These are phyloP conservation scores for Eutrema heterophyllum DNA, from an alignment of 345 rosid genomes.

Conservation along the genomic window DNA sequence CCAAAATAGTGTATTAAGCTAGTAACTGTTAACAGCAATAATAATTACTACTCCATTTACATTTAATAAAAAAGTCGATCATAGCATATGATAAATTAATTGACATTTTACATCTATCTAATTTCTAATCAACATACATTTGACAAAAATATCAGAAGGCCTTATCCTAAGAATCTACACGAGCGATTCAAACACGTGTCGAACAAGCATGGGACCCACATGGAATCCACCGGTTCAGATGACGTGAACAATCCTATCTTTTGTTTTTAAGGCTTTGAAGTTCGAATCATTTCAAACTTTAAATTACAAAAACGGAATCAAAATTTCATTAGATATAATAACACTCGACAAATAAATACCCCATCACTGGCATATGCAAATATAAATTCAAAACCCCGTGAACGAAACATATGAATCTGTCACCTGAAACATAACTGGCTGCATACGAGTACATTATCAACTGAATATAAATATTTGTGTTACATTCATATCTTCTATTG, in stretches of 20 bases:
- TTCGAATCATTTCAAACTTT: background rate
- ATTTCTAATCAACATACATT: background rate
- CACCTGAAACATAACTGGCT: slow-evolving; percentile 22
- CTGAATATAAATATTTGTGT: background rate
- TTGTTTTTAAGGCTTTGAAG: background rate
- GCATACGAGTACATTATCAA: background rate
- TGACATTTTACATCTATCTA: background rate
- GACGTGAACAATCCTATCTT: background rate
- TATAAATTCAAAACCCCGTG: slow-evolving; percentile 8
- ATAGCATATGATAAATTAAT: background rate
- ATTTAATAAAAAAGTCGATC: background rate
- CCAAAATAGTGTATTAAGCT: too few relatives aligned
- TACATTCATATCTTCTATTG: background rate
- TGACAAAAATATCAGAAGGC: background rate
- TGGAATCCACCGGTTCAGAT: background rate
- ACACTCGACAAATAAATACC: background rate
- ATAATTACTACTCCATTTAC: background rate
- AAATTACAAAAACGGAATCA: background rate
- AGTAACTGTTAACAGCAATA: background rate
- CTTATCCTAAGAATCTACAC: background rate
- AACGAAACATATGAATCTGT: background rate
- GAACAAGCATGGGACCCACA: background rate
- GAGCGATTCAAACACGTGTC: background rate
- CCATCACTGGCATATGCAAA: background rate
- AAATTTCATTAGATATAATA: background rate